Evolutionary conservation across 1,284 basidiomycete genomes (phyloP), one percentile per base, ranked within the genome.

Genomic region (Ceratobasidium sp.): DNA sequence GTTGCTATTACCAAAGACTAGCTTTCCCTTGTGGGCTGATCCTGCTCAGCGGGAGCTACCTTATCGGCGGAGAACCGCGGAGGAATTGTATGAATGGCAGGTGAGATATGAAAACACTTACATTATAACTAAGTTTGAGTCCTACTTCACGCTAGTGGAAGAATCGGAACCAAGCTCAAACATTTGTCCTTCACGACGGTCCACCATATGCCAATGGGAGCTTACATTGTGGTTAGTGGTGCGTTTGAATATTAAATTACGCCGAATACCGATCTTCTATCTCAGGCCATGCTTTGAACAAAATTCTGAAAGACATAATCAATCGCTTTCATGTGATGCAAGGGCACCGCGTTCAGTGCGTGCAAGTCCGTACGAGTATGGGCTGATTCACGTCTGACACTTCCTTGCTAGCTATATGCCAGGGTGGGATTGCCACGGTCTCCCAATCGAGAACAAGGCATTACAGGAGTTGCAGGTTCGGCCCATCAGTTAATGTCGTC

Each of bases 401-500:
- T 2, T 68, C 25, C 14, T n/a, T 14, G 29, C 0, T 70, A 97
- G 94, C 75, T 98, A 95, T 78, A 79, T 91, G 42, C 96, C 97
- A 29, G 97, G 97, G 3, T 99, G 95, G 94, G 97, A 99, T 76
- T 99, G 96, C 75, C 97, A 99, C 75, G 97, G 97, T 1, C 84
- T 99, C 16, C 97, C 97, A 0, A 98, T 99, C 72, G 95, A 97
- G 77, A 91, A 93, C 74, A 97, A 96, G 76, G 91, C 94, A 0
- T 79, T 98, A 33, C 82, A 89, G 71, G 84, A 87, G 54, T 81
- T 92, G n/a, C 84, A 84, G 69, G 91, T 89, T 75, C 70, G 84
- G 76, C 3, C 13, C 2, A 42, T 41, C 44, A 16, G 4, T 36
- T 33, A 66, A 27, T 16, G 57, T 21, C 39, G 23, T 23, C 52